Evolutionary conservation across 2,329 filamentous ascomycete species (phyloP).

Genomic region (Monilinia laxa): DNA sequence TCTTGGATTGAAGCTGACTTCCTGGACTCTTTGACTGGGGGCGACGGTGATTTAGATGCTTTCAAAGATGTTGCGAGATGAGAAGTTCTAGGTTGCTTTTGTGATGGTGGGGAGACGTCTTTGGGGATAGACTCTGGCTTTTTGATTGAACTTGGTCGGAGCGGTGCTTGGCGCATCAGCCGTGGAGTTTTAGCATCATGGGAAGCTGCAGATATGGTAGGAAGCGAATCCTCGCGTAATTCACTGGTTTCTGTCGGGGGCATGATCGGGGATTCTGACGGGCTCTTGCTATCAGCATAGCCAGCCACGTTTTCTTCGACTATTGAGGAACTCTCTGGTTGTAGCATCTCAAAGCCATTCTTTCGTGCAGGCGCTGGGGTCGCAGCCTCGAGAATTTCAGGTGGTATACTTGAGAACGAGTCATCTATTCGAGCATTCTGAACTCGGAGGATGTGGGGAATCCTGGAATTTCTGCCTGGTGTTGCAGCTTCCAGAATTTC

Average conservation of each 20-base stretch:
- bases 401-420: constrained; percentile 35
- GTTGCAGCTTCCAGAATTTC: constrained; percentile 33
- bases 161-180: constrained; percentile 25
- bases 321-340: not conserved
- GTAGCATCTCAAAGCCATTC: not conserved
- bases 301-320: not conserved
- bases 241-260: constrained; percentile 15
- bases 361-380: constrained; percentile 31
- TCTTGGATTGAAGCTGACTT: constrained; percentile 6
- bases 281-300: not conserved
- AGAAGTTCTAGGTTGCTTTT: constrained; percentile 14
- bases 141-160: constrained; percentile 11
- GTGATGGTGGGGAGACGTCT: not conserved
- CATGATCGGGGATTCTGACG: constrained; percentile 2
- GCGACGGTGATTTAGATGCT: constrained; percentile 39
- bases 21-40: constrained; percentile 23
- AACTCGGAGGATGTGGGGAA: constrained; percentile 27
- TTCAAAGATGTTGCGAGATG: constrained; percentile 32
- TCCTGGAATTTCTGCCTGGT: constrained; percentile 25
- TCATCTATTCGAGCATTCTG: constrained; percentile 28
- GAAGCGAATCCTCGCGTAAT: constrained; percentile 35
- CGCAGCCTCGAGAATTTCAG: constrained; percentile 33
- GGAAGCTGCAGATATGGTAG: constrained; percentile 28
- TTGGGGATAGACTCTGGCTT: constrained; percentile 1
- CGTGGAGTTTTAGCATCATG: constrained; percentile 29